Evolutionary conservation across 2,329 filamentous ascomycete species (phyloP), one percentile per base, ranked within the genome.

Genomic region (Botrytis elliptica): DNA sequence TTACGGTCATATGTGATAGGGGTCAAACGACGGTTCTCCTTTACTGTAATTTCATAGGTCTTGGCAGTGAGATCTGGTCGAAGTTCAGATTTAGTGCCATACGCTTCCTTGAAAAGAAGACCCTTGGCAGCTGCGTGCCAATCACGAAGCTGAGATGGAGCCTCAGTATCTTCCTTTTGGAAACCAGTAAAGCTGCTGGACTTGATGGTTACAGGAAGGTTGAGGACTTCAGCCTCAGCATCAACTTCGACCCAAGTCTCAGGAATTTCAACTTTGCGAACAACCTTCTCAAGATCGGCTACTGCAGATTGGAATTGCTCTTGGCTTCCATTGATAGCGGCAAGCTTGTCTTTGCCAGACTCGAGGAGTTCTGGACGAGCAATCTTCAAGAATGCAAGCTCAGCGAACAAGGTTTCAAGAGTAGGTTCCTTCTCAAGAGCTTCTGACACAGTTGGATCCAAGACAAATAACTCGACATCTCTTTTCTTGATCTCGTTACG

Each of bases 1-100:
- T 99, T 98, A 79, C 96, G 94, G 83, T 98, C 95, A 82, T 99
- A 99, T 46, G 91, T 92, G 38, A 84, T 80, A 4, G 96, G 96
- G 0, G 96, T 99, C 72, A 99, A 88, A 76, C 96, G 91, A 75
- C 96, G 93, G 85, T 97, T 98, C 86, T 98, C 96, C 86, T 97
- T 94, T 83, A 99, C 95, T 72, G 90, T 92, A 71, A 98, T 92
- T 60, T 94, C 93, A 79, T 89, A 91, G 2, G 95, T 98, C 88
- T 95, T 94, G 80, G 93, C 90, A 16, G 92, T 85, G 72, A 97
- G 86, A 80, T 99, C 96, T 18, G 96, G 96, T 71, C 96, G 93
- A 59, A 99, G 89, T 71, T 85, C 85, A 76, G 86, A 86, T 80
- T 89, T 85, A 38, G 94, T 95, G 76, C 89, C 91, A 81, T 94